Percentiles rank a stretch among this genome's conserved stretches.
Conservation (phyloP, 2,329 filamentous ascomycete species). For the Thielaviopsis populi region DNA sequence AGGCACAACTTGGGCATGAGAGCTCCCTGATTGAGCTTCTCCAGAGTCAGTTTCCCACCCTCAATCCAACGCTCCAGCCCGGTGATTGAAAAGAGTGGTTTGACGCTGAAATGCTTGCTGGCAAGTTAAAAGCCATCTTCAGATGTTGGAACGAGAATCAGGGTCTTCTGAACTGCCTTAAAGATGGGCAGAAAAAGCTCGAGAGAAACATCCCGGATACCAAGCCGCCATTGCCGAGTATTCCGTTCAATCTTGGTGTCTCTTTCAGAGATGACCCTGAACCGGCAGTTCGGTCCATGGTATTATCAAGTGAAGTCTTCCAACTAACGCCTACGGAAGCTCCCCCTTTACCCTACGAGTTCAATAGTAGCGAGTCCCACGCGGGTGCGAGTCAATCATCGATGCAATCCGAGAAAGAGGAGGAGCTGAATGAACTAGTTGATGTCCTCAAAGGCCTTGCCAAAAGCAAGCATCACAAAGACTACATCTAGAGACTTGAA, state of each 20-base stretch:
- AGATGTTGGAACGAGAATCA: not conserved
- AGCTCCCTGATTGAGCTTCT: not conserved
- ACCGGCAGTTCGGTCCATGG: not conserved
- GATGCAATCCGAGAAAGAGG: not conserved
- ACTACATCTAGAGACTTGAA: conserved; percentile 1
- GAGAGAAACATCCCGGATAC: not conserved
- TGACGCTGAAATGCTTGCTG: accelerated
- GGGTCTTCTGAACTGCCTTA: not conserved
- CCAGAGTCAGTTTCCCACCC: not conserved
- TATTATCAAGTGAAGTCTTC: not conserved
- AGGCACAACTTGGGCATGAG: not conserved
- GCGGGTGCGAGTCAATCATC: not conserved
- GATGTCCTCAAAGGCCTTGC: not conserved
- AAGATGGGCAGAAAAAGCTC: not conserved
- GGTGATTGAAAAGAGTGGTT: not conserved
- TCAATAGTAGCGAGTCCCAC: not conserved
- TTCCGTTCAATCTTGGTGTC: not conserved
- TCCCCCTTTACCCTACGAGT: not conserved
- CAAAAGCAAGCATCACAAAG: not conserved
- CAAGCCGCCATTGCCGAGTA: not conserved
- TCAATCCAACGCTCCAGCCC: not conserved
- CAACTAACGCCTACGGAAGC: not conserved
- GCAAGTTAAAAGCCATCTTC: not conserved
- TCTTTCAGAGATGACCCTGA: not conserved
- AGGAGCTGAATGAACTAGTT: not conserved